Conservation (phyloP, 73 alveolate species). For the Tetrahymena malaccensis region DNA sequence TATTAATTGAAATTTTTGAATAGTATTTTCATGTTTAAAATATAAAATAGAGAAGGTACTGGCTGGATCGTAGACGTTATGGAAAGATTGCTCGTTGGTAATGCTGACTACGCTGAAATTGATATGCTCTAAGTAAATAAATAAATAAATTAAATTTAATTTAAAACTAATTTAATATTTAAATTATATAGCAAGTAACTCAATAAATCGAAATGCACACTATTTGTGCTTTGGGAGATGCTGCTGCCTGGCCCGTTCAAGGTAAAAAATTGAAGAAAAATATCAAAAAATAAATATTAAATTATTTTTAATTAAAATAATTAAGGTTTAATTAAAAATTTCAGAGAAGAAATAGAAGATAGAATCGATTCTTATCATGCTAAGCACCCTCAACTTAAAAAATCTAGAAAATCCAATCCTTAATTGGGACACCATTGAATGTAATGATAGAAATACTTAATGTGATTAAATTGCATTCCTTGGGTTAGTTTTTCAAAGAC, state of each 20-base stretch:
- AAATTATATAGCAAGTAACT: slow-evolving; percentile 49
- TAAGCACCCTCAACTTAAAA: slow-evolving; percentile 49
- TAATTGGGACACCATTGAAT: neutral
- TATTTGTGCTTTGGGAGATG: slow-evolving; percentile 89
- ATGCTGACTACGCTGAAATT: slow-evolving; percentile 86
- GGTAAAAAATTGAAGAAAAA: neutral
- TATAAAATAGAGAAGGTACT: slow-evolving; percentile 67
- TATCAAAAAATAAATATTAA: neutral
- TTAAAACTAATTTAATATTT: neutral
- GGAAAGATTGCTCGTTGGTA: slow-evolving; percentile 71
- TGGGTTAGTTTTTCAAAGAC: neutral
- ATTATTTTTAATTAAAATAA: too few relatives aligned
- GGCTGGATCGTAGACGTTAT: slow-evolving; percentile 79
- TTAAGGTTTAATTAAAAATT: slow-evolving; percentile 60
- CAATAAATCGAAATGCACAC: slow-evolving; percentile 86
- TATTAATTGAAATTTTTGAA: neutral
- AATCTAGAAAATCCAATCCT: slow-evolving; percentile 22
- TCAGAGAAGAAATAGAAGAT: slow-evolving; percentile 79
- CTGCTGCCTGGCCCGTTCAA: slow-evolving; percentile 94
- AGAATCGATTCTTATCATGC: slow-evolving; percentile 79
- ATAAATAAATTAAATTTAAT: neutral
- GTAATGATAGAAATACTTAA: neutral
- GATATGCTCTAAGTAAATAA: slow-evolving; percentile 61
- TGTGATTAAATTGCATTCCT: neutral
- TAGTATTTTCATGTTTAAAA: neutral